Conservation (phyloP, 345 rosid genomes). For the Gossypium thurberi region DNA sequence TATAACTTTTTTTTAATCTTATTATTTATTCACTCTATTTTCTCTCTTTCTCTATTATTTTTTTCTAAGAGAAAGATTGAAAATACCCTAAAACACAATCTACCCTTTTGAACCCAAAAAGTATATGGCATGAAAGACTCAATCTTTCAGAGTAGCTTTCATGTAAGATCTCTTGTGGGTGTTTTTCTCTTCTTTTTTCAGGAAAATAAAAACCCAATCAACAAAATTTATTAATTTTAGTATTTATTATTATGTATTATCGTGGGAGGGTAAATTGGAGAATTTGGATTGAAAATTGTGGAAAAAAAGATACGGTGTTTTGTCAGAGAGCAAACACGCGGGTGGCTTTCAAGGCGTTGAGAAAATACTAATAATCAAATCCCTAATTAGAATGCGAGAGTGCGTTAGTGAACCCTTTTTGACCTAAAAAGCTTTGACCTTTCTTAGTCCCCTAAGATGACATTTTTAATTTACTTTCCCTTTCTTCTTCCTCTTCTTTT, state of each 20-base stretch:
- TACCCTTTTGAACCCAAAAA: not conserved
- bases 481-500: not conserved
- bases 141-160: slow-evolving; percentile 25
- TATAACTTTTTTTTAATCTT: not conserved
- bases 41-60: slow-evolving; percentile 1
- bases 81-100: slow-evolving; percentile 9
- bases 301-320: not conserved
- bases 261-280: not conserved
- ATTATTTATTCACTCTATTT: not conserved
- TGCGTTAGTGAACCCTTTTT: not conserved
- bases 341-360: not conserved
- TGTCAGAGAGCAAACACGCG: not conserved
- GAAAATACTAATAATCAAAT: not conserved
- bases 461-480: not conserved
- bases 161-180: slow-evolving; percentile 24
- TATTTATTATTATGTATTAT: not conserved
- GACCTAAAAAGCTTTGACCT: slow-evolving; percentile 15
- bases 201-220: not conserved
- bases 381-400: not conserved
- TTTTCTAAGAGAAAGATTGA: not conserved
- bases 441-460: not conserved
- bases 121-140: slow-evolving; percentile 13
- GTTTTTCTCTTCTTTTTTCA: not conserved
- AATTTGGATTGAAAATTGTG: not conserved
- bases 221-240: not conserved